phyloP scores from a whole-genome alignment of 2,329 filamentous ascomycete genomes.

The Paraconiothyrium brasiliense region DNA sequence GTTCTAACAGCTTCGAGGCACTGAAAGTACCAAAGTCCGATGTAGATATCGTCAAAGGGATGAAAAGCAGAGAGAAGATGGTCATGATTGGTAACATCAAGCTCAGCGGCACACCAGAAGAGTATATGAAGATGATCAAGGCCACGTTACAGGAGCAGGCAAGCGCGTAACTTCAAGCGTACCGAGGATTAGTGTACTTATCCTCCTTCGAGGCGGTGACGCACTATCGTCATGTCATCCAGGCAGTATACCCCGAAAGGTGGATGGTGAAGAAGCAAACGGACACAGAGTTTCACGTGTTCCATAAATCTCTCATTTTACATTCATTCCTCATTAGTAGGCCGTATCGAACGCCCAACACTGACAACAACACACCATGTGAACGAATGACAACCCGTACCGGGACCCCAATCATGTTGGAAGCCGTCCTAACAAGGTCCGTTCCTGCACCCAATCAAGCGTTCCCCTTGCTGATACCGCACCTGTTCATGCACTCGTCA shows the following conservation, averaged over 20 bases:
- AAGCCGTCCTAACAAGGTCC: not conserved
- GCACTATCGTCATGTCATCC: not conserved
- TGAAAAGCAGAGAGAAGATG: conserved; percentile 72
- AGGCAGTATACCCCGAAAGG: not conserved
- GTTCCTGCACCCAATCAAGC: not conserved
- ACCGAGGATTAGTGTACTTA: not conserved
- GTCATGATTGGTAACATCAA: conserved; percentile 29
- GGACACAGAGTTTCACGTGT: not conserved
- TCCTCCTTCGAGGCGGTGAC: not conserved
- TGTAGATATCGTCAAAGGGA: conserved; percentile 68
- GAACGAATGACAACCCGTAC: not conserved
- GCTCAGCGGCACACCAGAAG: conserved; percentile 29
- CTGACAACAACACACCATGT: not conserved
- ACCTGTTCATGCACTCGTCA: conserved; percentile 47
- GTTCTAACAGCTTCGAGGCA: conserved; percentile 50
- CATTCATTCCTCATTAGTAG: not conserved
- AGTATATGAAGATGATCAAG: conserved; percentile 37
- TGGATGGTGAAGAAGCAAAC: not conserved
- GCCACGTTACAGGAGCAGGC: conserved; percentile 33
- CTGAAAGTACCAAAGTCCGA: conserved; percentile 71
- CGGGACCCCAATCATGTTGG: not conserved
- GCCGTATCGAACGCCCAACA: not conserved
- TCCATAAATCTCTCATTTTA: not conserved
- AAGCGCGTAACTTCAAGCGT: conserved; percentile 16
- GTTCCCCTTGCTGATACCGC: conserved; percentile 1